Percentiles rank a stretch among this genome's conserved stretches.
Conservation (phyloP, 768 basidiomycete genomes). For the Pleurotus citrinopileatus region DNA sequence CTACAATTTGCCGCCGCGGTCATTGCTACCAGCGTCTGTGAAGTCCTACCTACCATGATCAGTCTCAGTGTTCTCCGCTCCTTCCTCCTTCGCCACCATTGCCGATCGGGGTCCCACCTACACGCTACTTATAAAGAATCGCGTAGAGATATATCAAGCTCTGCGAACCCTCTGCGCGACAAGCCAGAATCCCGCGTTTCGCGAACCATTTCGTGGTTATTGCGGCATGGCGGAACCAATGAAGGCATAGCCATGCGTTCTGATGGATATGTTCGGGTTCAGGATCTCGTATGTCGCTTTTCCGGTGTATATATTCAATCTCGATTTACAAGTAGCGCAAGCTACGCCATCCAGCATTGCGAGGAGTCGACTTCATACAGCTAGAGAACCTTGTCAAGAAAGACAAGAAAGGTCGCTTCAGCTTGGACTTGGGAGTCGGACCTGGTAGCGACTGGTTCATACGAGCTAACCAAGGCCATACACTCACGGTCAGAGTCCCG, state of each 20-base stretch:
- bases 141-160: not conserved
- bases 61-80: too few species aligned
- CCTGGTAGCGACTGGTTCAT: slow-evolving; percentile 50
- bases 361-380: slow-evolving; percentile 39
- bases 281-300: slow-evolving; percentile 60
- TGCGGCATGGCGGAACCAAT: slow-evolving; percentile 68
- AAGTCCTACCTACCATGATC: too few species aligned
- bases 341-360: slow-evolving; percentile 57
- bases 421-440: slow-evolving; percentile 22
- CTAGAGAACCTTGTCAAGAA: slow-evolving; percentile 47
- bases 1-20: too few species aligned
- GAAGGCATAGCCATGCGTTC: slow-evolving; percentile 59
- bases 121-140: too few species aligned
- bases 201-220: slow-evolving; percentile 41
- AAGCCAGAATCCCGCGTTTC: slow-evolving; percentile 11
- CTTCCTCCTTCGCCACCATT: too few species aligned
- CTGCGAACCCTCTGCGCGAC: not conserved
- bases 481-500: slow-evolving; percentile 41
- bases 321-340: too few species aligned
- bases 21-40: too few species aligned
- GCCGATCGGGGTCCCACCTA: too few species aligned
- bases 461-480: slow-evolving; percentile 70
- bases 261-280: slow-evolving; percentile 75
- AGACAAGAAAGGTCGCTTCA: slow-evolving; percentile 50
- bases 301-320: too few species aligned